A percentile compares a stretch with the other conserved stretches of the same genome.
phyloP scores from a whole-genome alignment of 805 yeast species.

The Wickerhamomyces pijperi region DNA sequence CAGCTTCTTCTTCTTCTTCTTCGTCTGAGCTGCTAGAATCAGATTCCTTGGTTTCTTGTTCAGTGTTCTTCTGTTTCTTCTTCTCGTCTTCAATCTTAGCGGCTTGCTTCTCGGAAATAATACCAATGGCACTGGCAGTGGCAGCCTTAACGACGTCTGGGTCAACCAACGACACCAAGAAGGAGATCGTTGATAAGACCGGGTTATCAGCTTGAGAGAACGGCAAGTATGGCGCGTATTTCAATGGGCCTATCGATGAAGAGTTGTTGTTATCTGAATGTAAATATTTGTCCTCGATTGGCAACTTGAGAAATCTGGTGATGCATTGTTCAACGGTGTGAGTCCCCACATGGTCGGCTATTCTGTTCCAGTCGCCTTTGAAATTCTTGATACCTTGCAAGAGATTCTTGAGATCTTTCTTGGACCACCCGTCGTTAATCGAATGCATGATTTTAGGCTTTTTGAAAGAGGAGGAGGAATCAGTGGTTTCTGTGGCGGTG shows the following conservation, averaged over 20 bases:
- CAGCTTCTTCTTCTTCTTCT: constrained; percentile 17
- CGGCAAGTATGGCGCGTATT: constrained; percentile 76
- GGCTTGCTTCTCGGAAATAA: constrained; percentile 16
- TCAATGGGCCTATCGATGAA: constrained; percentile 51
- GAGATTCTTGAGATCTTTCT: constrained; percentile 47
- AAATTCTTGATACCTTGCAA: constrained; percentile 50
- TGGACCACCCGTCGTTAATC: constrained; percentile 51
- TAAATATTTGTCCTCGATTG: constrained; percentile 68
- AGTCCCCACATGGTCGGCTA: constrained; percentile 55
- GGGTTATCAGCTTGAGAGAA: constrained; percentile 85
- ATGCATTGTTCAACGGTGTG: constrained; percentile 74
- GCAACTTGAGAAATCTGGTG: constrained; percentile 64
- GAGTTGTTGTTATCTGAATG: constrained; percentile 23
- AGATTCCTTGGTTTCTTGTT: constrained; percentile 19
- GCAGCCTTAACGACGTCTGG: constrained; percentile 80
- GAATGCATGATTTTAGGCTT: constrained; percentile 24
- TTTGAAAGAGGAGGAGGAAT: constrained; percentile 17
- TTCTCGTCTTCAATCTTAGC: constrained; percentile 11
- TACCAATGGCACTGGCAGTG: constrained; percentile 44
- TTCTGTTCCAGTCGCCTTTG: constrained; percentile 70
- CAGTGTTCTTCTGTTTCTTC: constrained; percentile 8
- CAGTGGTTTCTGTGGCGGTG: background rate
- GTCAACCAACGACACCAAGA: constrained; percentile 76
- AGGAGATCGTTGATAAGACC: constrained; percentile 83
- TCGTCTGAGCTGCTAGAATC: constrained; percentile 26